Evolutionary conservation across 1,139 yeast genomes (phyloP).

Genomic region (Diutina rugosa): DNA sequence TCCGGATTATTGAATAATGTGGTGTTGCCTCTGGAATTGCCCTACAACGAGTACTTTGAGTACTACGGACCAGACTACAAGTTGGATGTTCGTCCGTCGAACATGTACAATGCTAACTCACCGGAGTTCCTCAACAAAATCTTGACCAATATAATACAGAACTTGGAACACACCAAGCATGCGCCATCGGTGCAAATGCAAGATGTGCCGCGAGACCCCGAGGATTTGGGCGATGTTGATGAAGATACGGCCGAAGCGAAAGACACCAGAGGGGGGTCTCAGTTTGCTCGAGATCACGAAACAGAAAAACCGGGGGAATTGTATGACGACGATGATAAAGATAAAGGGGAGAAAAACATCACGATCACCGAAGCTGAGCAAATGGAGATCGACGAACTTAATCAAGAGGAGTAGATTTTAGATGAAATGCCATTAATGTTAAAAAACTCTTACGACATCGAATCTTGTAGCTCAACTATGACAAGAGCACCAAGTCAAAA

Average conservation of each 20-base stretch:
- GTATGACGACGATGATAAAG: slow-evolving; percentile 50
- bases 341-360: slow-evolving; percentile 26
- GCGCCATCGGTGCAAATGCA: slow-evolving; percentile 96
- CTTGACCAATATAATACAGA: slow-evolving; percentile 60
- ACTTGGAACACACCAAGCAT: slow-evolving; percentile 77
- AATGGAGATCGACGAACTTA: slow-evolving; percentile 2
- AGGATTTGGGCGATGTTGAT: slow-evolving; percentile 72
- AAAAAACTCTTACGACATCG: background rate
- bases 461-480: background rate
- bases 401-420: background rate
- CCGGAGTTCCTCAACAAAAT: slow-evolving; percentile 87
- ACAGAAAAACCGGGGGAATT: slow-evolving; percentile 58
- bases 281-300: slow-evolving; percentile 64
- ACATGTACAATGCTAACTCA: slow-evolving; percentile 93
- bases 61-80: slow-evolving; percentile 95
- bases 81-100: slow-evolving; percentile 85
- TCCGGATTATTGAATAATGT: slow-evolving; percentile 80
- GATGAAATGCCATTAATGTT: background rate
- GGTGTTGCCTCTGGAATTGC: slow-evolving; percentile 68
- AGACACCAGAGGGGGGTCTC: slow-evolving; percentile 88
- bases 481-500: background rate
- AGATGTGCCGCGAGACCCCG: slow-evolving; percentile 77
- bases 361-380: slow-evolving; percentile 3
- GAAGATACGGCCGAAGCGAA: slow-evolving; percentile 63
- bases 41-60: slow-evolving; percentile 93